Evolutionary conservation across 2,329 filamentous ascomycete species (phyloP), one percentile per base, ranked within the genome.

Genomic region (Aspergillus sp.): DNA sequence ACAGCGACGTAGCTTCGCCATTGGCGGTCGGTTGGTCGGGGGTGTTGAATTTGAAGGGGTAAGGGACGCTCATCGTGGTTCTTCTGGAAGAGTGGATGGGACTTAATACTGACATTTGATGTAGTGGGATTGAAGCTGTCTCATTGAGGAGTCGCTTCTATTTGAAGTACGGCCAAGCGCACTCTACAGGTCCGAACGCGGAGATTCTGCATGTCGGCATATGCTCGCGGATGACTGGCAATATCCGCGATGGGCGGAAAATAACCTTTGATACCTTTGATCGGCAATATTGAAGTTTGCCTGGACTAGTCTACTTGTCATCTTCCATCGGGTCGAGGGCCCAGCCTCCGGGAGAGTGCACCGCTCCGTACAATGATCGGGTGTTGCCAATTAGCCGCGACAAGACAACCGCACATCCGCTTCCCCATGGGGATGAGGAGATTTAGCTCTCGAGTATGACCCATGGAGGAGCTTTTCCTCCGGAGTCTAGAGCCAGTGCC

Each of bases 21-120:
- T 22, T 22, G 6, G 19, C 5, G 19, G 19, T 22, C 19, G 26
- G 26, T 28, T 28, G 26, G n/a, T 28, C 15, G 11, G 28, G 15
- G 7, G 28, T 20, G n/a, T 8, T 30, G 30, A 46, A 46, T 8
- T 39, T 32, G 36, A 46, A 44, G 1, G 43, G 43, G 24, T 43
- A 44, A 12, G 43, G 35, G 15, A 41, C 30, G 11, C 30, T 33
- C 30, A 26, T 44, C 11, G 22, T 31, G 24, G 12, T 14, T 2
- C 8, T 12, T 7, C 15, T 19, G 15, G 14, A 19, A 11, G 7
- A 2, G 15, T 12, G 11, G 12, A 17, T 24, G 14, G 3, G 30
- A n/a, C n/a, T n/a, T n/a, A n/a, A n/a, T n/a, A n/a, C n/a, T n/a
- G n/a, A n/a, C n/a, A n/a, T 11, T 22, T 19, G 11, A n/a, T 28